Conservation (phyloP, 1,139 yeast genomes). For the Blastobotrys arbuscula region DNA sequence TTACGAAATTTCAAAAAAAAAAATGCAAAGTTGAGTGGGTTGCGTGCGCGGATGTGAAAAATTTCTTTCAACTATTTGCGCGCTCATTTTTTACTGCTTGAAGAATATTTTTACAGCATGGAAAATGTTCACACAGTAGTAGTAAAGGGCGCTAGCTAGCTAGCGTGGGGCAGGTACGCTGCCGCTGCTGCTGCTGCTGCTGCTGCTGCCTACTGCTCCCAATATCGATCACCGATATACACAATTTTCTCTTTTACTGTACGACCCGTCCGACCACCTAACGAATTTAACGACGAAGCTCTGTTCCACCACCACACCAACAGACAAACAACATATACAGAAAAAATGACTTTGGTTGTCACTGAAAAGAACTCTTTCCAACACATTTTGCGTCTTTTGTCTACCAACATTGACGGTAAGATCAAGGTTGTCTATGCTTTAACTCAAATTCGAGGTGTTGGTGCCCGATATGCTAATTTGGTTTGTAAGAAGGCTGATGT, state of each 20-base stretch:
- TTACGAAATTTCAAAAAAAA: background rate
- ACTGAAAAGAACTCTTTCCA: constrained; percentile 99
- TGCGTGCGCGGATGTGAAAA: background rate
- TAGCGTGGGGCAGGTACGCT: too few species aligned
- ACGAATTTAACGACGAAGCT: background rate
- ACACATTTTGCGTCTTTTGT: constrained; percentile 98
- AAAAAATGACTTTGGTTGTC: constrained; percentile 90
- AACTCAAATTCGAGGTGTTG: constrained; percentile 99
- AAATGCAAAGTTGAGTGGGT: background rate
- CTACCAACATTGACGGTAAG: constrained; percentile 99
- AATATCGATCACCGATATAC: too few species aligned
- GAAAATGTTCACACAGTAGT: too few species aligned
- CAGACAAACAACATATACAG: constrained; percentile 12
- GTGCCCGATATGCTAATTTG: constrained; percentile 99
- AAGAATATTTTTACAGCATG: too few species aligned
- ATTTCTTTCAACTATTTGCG: background rate
- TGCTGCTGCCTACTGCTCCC: too few species aligned
- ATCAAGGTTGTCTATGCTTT: constrained; percentile 99
- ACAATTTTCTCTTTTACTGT: too few species aligned
- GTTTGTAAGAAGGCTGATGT: constrained; percentile 99
- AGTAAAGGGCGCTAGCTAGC: too few species aligned
- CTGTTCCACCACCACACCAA: background rate
- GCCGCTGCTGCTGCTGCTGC: too few species aligned
- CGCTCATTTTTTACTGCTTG: too few species aligned
- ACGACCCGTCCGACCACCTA: background rate